Base-by-base conservation (phyloP, 2,329 filamentous ascomycete genomes). In the Lachnellula willkommii region DNA sequence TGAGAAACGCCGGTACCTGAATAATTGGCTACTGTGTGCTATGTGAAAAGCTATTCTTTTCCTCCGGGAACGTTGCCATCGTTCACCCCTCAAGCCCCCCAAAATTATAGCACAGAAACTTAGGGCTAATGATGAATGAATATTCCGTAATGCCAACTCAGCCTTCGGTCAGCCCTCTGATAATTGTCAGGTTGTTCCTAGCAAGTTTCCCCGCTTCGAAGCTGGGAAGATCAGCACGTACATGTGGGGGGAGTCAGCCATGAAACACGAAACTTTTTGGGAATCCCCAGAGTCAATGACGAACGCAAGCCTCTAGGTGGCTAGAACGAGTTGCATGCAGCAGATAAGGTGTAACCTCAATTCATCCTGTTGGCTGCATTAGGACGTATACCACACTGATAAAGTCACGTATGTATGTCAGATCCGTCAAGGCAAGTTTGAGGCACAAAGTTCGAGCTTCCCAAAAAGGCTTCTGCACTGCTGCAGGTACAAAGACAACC, bases 231-330 rank as follows among this genome's bases (percentile, higher is more conserved):
- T 56, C 48, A 55, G 50, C 52, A 46, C 22, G 14, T 5, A 45
- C 43, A 24, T 57, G 53, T 53, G 48, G 57, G 50, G 58, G 35
- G 47, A 48, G 37, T 24, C 24, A 55, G 50, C 28, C 57, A 61
- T 59, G 62, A 65, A 63, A 63, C 63, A 60, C 50, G 57, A 63
- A 60, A 62, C 51, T 39, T 47, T 52, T 52, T 48, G 14, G 43
- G 15, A 17, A 12, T 47, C 45, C 45, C 45, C 45, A 51, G 32
- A 53, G 20, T 37, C n/a, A 39, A 58, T 55, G 56, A 59, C 51
- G 55, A 59, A 52, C 35, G 37, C 32, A 17, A 28, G 40, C 37
- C 24, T 17, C 54, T 46, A 52, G 35, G 20, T 24, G 51, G 20
- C 36, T 48, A 47, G 46, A 36, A 43, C 42, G 50, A 48, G 40